These are phyloP conservation scores for Aspergillus sp. DNA, from an alignment of 2,329 filamentous ascomycete species.

Conservation along the genomic window DNA sequence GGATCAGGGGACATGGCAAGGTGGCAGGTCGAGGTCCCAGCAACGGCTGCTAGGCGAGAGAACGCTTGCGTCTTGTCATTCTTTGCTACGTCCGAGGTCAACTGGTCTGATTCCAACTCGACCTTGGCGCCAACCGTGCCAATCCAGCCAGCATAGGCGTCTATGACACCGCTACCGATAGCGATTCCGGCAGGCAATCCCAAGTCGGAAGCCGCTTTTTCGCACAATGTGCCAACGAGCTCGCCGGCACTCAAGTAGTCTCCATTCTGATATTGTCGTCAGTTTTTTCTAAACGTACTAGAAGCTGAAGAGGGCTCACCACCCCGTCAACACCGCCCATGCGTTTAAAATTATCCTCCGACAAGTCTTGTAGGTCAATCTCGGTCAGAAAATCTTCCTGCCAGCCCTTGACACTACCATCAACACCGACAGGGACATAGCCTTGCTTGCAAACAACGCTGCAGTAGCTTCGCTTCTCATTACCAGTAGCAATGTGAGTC, in stretches of 20 bases:
- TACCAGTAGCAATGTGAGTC: slow-evolving; percentile 91
- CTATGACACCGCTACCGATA: slow-evolving; percentile 94
- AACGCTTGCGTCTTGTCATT: slow-evolving; percentile 94
- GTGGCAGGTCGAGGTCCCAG: slow-evolving; percentile 96
- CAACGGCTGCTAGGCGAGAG: slow-evolving; percentile 87
- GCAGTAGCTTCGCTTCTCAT: slow-evolving; percentile 90
- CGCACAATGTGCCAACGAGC: slow-evolving; percentile 80
- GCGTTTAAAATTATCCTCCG: slow-evolving; percentile 84
- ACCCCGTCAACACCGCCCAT: slow-evolving; percentile 94
- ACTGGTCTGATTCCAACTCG: slow-evolving; percentile 68
- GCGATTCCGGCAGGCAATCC: slow-evolving; percentile 86
- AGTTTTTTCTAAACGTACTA: background rate
- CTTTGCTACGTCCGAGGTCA: slow-evolving; percentile 69
- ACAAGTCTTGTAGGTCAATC: slow-evolving; percentile 85
- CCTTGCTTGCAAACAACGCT: slow-evolving; percentile 98
- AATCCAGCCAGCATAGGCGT: slow-evolving; percentile 98
- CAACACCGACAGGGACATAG: slow-evolving; percentile 93
- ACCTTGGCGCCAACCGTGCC: slow-evolving; percentile 98
- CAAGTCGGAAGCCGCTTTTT: slow-evolving; percentile 80
- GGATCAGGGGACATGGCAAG: slow-evolving; percentile 92
- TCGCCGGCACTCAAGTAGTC: slow-evolving; percentile 91
- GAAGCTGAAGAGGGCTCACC: slow-evolving; percentile 64
- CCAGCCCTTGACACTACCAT: slow-evolving; percentile 97
- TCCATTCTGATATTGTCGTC: slow-evolving; percentile 70
- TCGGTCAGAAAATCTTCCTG: slow-evolving; percentile 89